phyloP scores from a whole-genome alignment of 257 asterid genomes.

The Nicotiana knightiana region DNA sequence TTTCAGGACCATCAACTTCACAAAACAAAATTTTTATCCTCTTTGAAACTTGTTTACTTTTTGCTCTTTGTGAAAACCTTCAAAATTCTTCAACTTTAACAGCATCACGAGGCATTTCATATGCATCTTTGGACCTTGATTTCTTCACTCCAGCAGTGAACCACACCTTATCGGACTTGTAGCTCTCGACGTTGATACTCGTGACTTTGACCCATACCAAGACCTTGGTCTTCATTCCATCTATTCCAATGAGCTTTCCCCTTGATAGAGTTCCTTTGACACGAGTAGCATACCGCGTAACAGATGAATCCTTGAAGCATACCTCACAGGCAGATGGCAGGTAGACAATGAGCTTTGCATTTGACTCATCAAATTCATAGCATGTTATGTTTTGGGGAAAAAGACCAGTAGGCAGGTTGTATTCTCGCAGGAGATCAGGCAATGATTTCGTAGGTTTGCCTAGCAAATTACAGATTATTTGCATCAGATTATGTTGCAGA shows the following conservation, averaged over 20 bases:
- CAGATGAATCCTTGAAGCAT: conserved; percentile 83
- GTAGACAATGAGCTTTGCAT: conserved; percentile 64
- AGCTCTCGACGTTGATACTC: conserved; percentile 48
- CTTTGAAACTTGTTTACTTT: not conserved
- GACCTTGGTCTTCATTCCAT: conserved; percentile 90
- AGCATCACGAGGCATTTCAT: conserved; percentile 58
- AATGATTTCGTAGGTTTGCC: conserved; percentile 73
- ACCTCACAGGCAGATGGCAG: conserved; percentile 64
- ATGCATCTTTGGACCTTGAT: conserved; percentile 76
- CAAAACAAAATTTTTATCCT: not conserved
- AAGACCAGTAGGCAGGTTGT: conserved; percentile 82
- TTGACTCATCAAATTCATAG: conserved; percentile 67
- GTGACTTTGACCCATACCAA: conserved; percentile 88
- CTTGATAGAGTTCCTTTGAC: conserved; percentile 72
- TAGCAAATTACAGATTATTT: conserved; percentile 17
- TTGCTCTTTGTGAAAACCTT: conserved; percentile 2
- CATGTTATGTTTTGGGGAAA: conserved; percentile 82
- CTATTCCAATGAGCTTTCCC: conserved; percentile 73
- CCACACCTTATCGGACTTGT: conserved; percentile 87
- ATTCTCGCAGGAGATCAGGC: conserved; percentile 66
- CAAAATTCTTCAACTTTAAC: conserved; percentile 60
- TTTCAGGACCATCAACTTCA: not conserved
- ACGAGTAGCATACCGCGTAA: conserved; percentile 59
- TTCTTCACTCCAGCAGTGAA: conserved; percentile 88
- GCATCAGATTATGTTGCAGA: not conserved